phyloP scores from a whole-genome alignment of 495 filamentous ascomycete species.

The Daldinia concentrica region DNA sequence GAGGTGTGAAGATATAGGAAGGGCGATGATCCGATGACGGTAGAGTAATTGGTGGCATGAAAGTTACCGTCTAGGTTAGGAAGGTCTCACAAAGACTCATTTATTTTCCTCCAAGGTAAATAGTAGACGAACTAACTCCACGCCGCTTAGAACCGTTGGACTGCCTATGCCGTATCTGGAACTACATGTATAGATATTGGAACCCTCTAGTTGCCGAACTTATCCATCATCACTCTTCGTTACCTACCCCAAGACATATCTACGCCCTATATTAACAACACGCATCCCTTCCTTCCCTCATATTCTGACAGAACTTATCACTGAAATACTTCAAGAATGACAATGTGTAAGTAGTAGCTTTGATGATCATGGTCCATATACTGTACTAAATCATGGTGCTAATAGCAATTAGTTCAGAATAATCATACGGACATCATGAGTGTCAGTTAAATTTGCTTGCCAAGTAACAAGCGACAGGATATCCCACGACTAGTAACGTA shows the following conservation, averaged over 20 bases:
- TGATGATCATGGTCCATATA: background rate
- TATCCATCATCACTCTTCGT: background rate
- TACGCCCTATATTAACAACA: background rate
- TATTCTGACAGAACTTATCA: too few relatives aligned
- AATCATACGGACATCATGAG: background rate
- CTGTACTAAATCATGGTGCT: background rate
- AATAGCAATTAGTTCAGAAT: background rate
- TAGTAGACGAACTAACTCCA: constrained; percentile 6
- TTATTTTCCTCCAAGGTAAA: constrained; percentile 3
- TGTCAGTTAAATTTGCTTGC: background rate
- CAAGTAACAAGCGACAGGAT: constrained; percentile 25
- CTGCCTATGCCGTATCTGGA: background rate
- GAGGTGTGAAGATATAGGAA: constrained; percentile 13
- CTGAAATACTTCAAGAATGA: background rate
- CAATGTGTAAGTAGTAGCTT: background rate
- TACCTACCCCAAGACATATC: background rate
- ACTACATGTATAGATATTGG: background rate
- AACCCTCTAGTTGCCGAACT: background rate
- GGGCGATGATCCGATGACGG: constrained; percentile 30
- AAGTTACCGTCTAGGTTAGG: constrained; percentile 27
- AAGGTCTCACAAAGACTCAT: constrained; percentile 34
- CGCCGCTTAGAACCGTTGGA: constrained; percentile 2
- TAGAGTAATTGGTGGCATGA: constrained; percentile 5
- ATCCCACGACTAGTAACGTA: constrained; percentile 30
- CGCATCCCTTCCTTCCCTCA: background rate